These are phyloP conservation scores for Phytophthora melonis DNA, from an alignment of 352 stramenopile genomes.

Conservation along the genomic window DNA sequence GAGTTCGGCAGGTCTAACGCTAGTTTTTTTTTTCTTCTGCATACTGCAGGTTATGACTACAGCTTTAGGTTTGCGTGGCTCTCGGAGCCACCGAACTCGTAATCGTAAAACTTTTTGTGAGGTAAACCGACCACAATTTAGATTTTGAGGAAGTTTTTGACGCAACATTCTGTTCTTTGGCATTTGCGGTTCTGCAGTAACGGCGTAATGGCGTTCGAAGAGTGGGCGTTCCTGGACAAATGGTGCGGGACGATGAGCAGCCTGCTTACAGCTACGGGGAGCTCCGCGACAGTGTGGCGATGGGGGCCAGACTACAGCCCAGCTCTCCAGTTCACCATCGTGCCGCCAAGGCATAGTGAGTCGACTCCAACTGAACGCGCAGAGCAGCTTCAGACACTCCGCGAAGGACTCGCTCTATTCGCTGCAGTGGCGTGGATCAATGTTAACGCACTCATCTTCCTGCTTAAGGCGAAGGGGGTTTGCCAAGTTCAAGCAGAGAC, in stretches of 20 bases:
- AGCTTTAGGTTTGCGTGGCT: constrained; percentile 1
- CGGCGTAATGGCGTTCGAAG: neutral
- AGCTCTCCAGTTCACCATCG: neutral
- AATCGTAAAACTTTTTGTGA: no score
- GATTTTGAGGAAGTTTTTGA: no score
- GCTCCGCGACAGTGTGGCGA: neutral
- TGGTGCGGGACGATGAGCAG: neutral
- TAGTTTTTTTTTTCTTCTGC: neutral
- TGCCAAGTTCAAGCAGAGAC: neutral
- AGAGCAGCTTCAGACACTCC: neutral
- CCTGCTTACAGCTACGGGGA: neutral
- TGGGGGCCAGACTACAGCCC: neutral
- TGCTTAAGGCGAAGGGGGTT: neutral
- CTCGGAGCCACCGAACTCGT: no score
- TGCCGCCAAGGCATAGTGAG: neutral
- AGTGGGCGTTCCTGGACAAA: neutral
- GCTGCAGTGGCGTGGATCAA: neutral
- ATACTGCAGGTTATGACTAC: neutral
- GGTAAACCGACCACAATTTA: no score
- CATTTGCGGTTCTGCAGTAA: no score
- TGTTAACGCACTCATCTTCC: neutral
- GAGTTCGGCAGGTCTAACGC: neutral
- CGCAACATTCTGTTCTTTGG: no score
- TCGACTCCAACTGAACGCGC: neutral
- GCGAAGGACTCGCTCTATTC: neutral